These are phyloP conservation scores for Paecilomyces variotii DNA, from an alignment of 2,329 filamentous ascomycete genomes.

Conservation along the genomic window DNA sequence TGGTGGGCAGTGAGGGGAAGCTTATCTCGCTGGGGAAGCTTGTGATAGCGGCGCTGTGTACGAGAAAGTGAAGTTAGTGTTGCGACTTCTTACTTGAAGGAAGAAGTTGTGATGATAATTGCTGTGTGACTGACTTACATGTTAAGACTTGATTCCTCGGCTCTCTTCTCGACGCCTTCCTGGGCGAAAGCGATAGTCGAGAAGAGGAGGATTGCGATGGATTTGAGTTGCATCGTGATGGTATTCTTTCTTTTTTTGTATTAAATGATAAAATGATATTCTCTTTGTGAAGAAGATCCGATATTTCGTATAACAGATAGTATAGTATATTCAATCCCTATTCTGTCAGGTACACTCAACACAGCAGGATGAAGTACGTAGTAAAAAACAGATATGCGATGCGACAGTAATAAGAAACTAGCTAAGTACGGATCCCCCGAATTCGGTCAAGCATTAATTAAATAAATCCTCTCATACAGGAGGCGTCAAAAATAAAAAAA, in stretches of 20 bases:
- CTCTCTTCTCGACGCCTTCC: not conserved
- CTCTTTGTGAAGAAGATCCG: too few relatives aligned
- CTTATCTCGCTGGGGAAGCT: not conserved
- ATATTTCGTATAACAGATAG: too few relatives aligned
- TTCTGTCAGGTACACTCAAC: too few relatives aligned
- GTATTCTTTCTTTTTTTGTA: not conserved
- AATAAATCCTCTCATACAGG: not conserved
- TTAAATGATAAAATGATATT: not conserved
- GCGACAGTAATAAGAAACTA: not conserved
- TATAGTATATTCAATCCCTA: too few relatives aligned
- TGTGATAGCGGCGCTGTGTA: not conserved
- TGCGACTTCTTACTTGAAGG: too few relatives aligned
- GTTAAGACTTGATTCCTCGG: not conserved
- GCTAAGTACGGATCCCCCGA: not conserved
- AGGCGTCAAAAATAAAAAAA: not conserved
- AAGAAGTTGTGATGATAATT: too few relatives aligned
- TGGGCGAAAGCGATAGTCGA: not conserved
- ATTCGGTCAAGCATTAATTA: not conserved
- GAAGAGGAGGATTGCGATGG: slow-evolving; percentile 1
- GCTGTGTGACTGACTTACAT: not conserved
- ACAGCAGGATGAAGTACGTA: too few relatives aligned
- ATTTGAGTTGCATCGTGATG: slow-evolving; percentile 3
- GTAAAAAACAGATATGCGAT: not conserved
- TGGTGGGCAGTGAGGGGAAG: not conserved
- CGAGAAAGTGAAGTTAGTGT: not conserved